Conservation (phyloP, 1,284 basidiomycete genomes). For the Microbotryomycetes sp. region DNA sequence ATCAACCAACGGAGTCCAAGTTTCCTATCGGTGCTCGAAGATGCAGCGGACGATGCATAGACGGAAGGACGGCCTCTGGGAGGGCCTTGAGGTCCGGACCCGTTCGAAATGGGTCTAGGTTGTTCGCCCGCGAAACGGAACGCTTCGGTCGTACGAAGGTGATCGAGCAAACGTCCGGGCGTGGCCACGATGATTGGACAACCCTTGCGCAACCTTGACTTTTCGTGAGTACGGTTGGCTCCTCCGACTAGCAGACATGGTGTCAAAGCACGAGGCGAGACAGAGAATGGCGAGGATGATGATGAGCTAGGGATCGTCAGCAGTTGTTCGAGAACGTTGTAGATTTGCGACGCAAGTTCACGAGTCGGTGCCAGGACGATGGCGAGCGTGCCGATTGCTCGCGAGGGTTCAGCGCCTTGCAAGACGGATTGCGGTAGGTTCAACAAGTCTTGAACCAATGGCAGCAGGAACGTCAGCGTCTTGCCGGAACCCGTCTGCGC, state of each 20-base stretch:
- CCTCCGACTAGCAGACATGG: slow-evolving; percentile 82
- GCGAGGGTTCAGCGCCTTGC: slow-evolving; percentile 47
- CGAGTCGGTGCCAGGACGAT: slow-evolving; percentile 91
- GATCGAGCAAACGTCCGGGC: slow-evolving; percentile 62
- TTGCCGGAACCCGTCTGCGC: slow-evolving; percentile 98
- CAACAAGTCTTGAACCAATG: slow-evolving; percentile 89
- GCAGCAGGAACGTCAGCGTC: slow-evolving; percentile 87
- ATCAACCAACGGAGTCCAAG: slow-evolving; percentile 68
- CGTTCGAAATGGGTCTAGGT: neutral
- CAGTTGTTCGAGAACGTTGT: slow-evolving; percentile 58
- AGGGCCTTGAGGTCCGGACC: neutral
- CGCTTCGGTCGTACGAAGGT: slow-evolving; percentile 63
- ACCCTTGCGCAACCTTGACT: slow-evolving; percentile 62
- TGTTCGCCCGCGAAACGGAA: slow-evolving; percentile 36
- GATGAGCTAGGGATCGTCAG: slow-evolving; percentile 51
- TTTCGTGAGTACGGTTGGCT: slow-evolving; percentile 63
- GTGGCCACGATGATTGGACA: slow-evolving; percentile 65
- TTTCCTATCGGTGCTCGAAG: slow-evolving; percentile 19
- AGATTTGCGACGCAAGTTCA: slow-evolving; percentile 90
- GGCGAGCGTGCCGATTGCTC: slow-evolving; percentile 76
- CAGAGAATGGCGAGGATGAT: slow-evolving; percentile 32
- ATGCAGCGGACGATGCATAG: neutral
- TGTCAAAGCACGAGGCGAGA: slow-evolving; percentile 52
- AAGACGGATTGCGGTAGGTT: slow-evolving; percentile 67
- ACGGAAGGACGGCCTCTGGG: neutral